Conservation (phyloP, 371 early-diverging fungal species). For the Mortierella sp. region DNA sequence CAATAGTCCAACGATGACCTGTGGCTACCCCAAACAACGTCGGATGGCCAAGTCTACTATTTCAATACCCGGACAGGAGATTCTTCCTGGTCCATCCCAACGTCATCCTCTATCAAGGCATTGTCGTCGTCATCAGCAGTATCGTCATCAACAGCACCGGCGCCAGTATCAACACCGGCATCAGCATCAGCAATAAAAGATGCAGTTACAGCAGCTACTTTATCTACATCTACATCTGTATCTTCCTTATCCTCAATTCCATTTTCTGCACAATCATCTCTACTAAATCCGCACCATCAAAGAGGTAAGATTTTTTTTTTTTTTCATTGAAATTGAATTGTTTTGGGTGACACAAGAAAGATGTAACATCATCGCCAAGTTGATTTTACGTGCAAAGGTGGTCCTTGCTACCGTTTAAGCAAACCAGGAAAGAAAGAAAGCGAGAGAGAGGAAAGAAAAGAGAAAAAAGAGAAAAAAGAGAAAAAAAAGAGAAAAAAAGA, state of each 20-base stretch:
- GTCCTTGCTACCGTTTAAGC: too few relatives aligned
- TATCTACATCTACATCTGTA: constrained; percentile 8
- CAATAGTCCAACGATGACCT: constrained; percentile 31
- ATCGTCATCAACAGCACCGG: background rate
- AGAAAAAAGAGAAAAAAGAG: background rate
- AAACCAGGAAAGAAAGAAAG: background rate
- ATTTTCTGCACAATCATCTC: constrained; percentile 9
- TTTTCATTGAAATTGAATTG: background rate
- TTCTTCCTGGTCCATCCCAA: constrained; percentile 44
- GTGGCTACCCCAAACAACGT: constrained; percentile 58
- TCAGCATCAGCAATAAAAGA: constrained; percentile 1
- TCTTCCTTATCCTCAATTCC: constrained; percentile 7
- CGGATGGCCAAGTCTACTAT: constrained; percentile 46
- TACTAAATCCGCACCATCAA: background rate
- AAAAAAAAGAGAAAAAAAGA: background rate
- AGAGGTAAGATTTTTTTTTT: too few relatives aligned
- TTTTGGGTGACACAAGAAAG: background rate
- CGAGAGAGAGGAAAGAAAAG: background rate
- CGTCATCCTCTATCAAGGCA: constrained; percentile 15
- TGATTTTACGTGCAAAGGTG: too few relatives aligned
- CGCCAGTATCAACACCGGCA: constrained; percentile 8
- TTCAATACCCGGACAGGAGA: constrained; percentile 67
- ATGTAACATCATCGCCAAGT: background rate
- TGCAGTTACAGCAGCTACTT: background rate
- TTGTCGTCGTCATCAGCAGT: background rate